Base-by-base conservation (phyloP, 345 rosid genomes). In the Euphorbia tirucalli region DNA sequence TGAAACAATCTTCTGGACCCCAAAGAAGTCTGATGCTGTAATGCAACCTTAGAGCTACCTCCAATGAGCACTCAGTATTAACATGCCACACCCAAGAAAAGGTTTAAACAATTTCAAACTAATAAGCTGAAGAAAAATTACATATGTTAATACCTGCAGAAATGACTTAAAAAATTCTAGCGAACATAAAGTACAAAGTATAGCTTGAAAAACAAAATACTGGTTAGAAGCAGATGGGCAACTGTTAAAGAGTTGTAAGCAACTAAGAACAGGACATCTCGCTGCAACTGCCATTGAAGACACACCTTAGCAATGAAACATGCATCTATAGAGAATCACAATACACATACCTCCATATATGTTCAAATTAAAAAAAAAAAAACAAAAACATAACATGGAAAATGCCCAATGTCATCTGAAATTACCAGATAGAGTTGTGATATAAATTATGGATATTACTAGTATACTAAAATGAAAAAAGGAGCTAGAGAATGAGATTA, bases 401-500 rank as follows among this genome's bases (percentile, higher is more conserved):
- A 39, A 61, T 32, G 24, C 57, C 14, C 44, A 32, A 16, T 35
- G n/a, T 16, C 46, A 11, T n/a, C 25, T 15, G 46, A 32, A 43
- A 61, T 61, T 24, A 15, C 50, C 3, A 60, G 41, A 43, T 27
- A 48, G 21, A 49, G 32, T 46, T 11, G 32, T 16, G 2, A 52
- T 19, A 21, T 22, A 10, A 50, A 22, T 48, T 54, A n/a, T 9
- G 11, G 24, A 13, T 2, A 58, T n/a, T 1, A 18, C 18, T 24
- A 56, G 31, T 46, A 66, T 6, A 15, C 2, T 27, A 18, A 37
- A 35, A 18, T 3, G 0, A 11, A 43, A 21, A 25, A 46, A 60
- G 19, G 16, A 31, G 3, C 18, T 14, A 31, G 9, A 32, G 22
- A 7, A 41, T 9, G 25, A 48, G 75, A 82, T 65, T 87, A 92